Evolutionary conservation across 1,284 basidiomycete species (phyloP).

Genomic region (Phellopilus nigrolimitatus): DNA sequence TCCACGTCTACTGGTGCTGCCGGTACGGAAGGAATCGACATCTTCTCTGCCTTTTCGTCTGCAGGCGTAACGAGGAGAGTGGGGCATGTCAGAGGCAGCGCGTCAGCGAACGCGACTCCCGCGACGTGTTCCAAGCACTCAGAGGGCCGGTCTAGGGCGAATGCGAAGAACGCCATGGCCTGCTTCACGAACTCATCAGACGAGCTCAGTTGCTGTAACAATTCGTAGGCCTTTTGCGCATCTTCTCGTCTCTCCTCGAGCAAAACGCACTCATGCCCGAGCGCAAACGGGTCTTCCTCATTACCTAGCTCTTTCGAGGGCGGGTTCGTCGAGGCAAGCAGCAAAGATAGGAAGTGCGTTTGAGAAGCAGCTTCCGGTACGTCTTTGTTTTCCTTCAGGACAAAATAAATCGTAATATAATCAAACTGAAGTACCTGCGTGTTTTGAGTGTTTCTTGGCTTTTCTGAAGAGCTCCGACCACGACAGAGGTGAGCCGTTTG

Average conservation of each 20-base stretch:
- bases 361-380: constrained; percentile 64
- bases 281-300: constrained; percentile 36
- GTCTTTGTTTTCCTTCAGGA: constrained; percentile 41
- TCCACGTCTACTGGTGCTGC: constrained; percentile 43
- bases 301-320: constrained; percentile 35
- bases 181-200: constrained; percentile 60
- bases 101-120: constrained; percentile 46
- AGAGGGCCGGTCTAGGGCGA: constrained; percentile 61
- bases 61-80: constrained; percentile 34
- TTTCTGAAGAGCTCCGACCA: constrained; percentile 85
- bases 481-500: constrained; percentile 51
- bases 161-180: constrained; percentile 70
- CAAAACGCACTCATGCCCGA: constrained; percentile 54
- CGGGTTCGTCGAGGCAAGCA: constrained; percentile 43
- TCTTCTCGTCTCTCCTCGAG: constrained; percentile 51
- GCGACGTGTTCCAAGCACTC: constrained; percentile 59
- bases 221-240: constrained; percentile 44
- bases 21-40: constrained; percentile 34
- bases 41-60: constrained; percentile 37
- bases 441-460: constrained; percentile 79
- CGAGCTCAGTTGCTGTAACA: constrained; percentile 45
- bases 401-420: not conserved
- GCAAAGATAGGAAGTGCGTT: constrained; percentile 57
- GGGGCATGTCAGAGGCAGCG: constrained; percentile 45
- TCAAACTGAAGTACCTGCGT: constrained; percentile 1